Base-by-base conservation (phyloP, 2,329 filamentous ascomycete species). In the Alternaria sp. region DNA sequence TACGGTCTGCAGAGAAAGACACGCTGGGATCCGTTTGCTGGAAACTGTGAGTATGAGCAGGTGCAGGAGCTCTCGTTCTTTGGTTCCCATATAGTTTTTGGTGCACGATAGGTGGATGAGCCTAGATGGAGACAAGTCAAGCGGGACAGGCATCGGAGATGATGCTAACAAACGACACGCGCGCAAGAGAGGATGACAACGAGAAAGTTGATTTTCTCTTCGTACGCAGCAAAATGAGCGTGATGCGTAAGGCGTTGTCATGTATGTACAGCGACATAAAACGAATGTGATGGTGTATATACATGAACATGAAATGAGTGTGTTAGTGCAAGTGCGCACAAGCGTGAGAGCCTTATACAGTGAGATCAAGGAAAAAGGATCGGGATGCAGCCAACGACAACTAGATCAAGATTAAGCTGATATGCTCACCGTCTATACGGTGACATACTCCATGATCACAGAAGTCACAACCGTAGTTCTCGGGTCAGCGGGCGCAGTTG, bases 391-490 rank as follows among this genome's bases (percentile, higher is more conserved):
- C n/a, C 10, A 22, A 27, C 7, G n/a, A 32, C 10, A 32, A 44
- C 14, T 18, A 44, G 14, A 12, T 14, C 18, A 12, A 44, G 4
- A 9, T 10, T 2, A 10, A 30, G 18, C 18, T 18, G 3, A n/a
- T 14, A n/a, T 16, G 0, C 18, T 12, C 9, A 12, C 14, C 16
- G 6, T 1, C 41, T 44, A 57, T 16, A 68, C 59, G 1, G 66
- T 70, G 12, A 65, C 61, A 32, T 69, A 70, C 62, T 68, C 57
- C 30, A 64, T 44, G 20, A 69, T 28, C 4, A 68, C 18, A 0
- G 68, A 69, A 3, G 68, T 70, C 28, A 70, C 55, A 12, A 63
- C 51, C 12, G 58, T 57, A 6, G 67, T 70, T 2, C 34, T 51
- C 10, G 59, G 67, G 12, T 53, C 59, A 25, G 63, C 58, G 0